Evolutionary conservation across 768 basidiomycete genomes (phyloP), one percentile per base, ranked within the genome.

Genomic region (Tricholomella constricta): DNA sequence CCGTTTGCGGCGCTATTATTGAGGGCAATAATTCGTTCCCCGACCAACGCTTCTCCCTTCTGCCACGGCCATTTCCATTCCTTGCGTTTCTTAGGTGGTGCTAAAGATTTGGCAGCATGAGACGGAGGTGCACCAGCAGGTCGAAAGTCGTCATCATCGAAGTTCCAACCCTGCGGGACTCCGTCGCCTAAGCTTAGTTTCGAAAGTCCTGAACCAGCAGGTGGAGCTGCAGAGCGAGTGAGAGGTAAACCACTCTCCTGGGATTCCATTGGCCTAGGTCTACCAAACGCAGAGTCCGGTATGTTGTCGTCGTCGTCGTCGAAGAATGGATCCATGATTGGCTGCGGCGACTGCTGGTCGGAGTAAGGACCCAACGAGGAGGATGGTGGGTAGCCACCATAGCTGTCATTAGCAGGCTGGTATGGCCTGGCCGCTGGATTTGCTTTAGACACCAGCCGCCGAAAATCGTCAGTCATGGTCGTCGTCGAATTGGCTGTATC

Each of bases 51-150:
- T 63, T 79, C 72, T 53, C 84, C 82, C 70, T 83, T 89, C 69
- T 83, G 65, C 91, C 91, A 94, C 41, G 91, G 90, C 89, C 91
- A 94, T 66, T 77, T 87, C 87, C 88, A 91, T 52, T 75, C 78
- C 65, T 66, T 67, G 48, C 71, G 58, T 25, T 65, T 55, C 20
- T 51, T 46, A 34, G 62, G 69, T 3, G 72, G 72, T 37, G 20
- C 35, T 36, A 19, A 8, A 63, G 78, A 75, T 22, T 77, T 66
- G 36, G 76, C 69, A 10, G 77, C 78, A 26, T 73, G 70, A 59
- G 83, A 84, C 2, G 72, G 65, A 57, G 52, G 63, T 34, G 57
- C 63, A 55, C 62, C 69, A 59, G 62, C 57, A 45, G 76, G 63
- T 43, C 76, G 77, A 55, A 80, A 65, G 47, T 81, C 82, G 29